Conservation (phyloP, 2,329 filamentous ascomycete genomes). For the Chrysoporthe deuterocubensis region DNA sequence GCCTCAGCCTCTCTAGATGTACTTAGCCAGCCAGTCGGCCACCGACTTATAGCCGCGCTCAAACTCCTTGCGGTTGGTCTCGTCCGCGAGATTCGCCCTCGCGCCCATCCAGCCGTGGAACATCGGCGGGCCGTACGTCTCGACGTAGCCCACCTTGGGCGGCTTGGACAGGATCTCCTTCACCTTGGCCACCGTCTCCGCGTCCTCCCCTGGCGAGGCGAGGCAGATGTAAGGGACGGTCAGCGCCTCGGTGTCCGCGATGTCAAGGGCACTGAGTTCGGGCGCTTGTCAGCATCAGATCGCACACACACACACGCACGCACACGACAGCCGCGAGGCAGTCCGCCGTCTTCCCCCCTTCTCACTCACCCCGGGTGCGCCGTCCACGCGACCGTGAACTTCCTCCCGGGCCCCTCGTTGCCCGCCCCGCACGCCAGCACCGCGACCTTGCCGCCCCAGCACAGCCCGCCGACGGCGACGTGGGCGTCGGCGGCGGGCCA, state of each 20-base stretch:
- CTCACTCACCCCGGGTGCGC: slow-evolving; percentile 38
- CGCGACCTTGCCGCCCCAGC: slow-evolving; percentile 52
- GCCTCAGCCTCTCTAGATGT: slow-evolving; percentile 30
- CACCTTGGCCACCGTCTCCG: slow-evolving; percentile 48
- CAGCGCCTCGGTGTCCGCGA: slow-evolving; percentile 47
- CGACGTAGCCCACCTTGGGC: slow-evolving; percentile 47
- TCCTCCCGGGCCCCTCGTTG: slow-evolving; percentile 40
- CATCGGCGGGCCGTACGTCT: slow-evolving; percentile 52
- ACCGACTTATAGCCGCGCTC: slow-evolving; percentile 52
- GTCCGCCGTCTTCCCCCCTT: background rate
- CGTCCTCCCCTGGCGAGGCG: slow-evolving; percentile 54
- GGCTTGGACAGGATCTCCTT: slow-evolving; percentile 46
- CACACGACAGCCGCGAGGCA: too few relatives aligned
- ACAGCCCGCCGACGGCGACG: slow-evolving; percentile 50
- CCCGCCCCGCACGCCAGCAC: slow-evolving; percentile 43
- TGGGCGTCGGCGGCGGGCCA: slow-evolving; percentile 46
- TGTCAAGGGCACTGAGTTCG: slow-evolving; percentile 38
- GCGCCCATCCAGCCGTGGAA: slow-evolving; percentile 65
- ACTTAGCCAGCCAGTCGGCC: slow-evolving; percentile 47
- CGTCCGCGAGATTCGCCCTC: slow-evolving; percentile 49
- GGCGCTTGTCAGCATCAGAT: background rate
- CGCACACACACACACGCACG: background rate
- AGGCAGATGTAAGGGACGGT: slow-evolving; percentile 53
- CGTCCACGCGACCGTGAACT: slow-evolving; percentile 42
- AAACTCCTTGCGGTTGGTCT: slow-evolving; percentile 51